Conservation (phyloP, 2,329 filamentous ascomycete species). For the Coleophoma eucalyptorum region DNA sequence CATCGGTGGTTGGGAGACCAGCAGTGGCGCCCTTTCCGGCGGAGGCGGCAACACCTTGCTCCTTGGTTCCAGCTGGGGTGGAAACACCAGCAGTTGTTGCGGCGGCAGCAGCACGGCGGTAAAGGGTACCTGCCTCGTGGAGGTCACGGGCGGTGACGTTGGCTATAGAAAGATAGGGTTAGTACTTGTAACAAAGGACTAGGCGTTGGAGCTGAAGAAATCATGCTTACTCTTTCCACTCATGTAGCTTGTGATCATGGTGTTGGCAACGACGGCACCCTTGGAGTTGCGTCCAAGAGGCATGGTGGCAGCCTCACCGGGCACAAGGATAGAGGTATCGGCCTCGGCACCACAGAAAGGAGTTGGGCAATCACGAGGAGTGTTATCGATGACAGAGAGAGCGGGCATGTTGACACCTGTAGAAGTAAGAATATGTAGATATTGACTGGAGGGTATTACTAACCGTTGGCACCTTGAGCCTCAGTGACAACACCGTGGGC, state of each 20-base stretch:
- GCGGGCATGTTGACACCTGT: slow-evolving; percentile 11
- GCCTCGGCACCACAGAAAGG: slow-evolving; percentile 57
- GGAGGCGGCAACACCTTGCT: slow-evolving; percentile 45
- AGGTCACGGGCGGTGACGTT: slow-evolving; percentile 25
- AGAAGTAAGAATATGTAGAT: neutral
- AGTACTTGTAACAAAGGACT: too few species aligned
- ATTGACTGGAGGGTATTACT: neutral
- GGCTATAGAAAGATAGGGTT: neutral
- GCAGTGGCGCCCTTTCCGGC: slow-evolving; percentile 46
- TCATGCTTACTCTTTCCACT: too few species aligned
- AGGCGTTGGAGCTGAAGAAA: too few species aligned
- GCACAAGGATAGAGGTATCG: slow-evolving; percentile 63
- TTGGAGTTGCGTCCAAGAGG: slow-evolving; percentile 58
- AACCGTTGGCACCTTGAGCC: slow-evolving; percentile 53
- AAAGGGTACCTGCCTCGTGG: slow-evolving; percentile 62
- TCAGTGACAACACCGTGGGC: slow-evolving; percentile 53
- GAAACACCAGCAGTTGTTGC: slow-evolving; percentile 46
- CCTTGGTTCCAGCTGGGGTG: slow-evolving; percentile 35
- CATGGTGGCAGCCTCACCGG: slow-evolving; percentile 44
- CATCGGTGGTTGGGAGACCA: slow-evolving; percentile 54
- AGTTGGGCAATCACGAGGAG: slow-evolving; percentile 53
- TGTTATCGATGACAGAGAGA: slow-evolving; percentile 4
- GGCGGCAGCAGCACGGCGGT: slow-evolving; percentile 37
- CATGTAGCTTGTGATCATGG: slow-evolving; percentile 39
- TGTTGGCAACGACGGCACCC: slow-evolving; percentile 51